phyloP scores from a whole-genome alignment of 768 basidiomycete species.

The Russula abietina region DNA sequence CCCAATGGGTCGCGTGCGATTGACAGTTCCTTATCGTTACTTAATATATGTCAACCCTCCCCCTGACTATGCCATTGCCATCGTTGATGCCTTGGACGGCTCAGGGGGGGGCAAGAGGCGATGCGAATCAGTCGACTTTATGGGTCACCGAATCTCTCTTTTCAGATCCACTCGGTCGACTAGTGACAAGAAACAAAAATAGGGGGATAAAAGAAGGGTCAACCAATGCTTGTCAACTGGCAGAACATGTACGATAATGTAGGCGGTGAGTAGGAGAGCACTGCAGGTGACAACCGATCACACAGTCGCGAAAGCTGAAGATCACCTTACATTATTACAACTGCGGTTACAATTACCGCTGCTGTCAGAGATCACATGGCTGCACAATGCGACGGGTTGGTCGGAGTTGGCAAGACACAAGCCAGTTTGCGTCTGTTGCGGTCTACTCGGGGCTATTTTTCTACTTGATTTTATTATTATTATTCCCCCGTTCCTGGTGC shows the following conservation, averaged over 20 bases:
- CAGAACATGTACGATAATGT: too few relatives aligned
- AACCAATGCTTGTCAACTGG: neutral
- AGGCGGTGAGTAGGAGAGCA: too few relatives aligned
- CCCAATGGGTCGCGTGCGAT: constrained; percentile 6
- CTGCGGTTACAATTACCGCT: neutral
- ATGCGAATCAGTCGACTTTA: neutral
- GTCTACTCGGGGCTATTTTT: neutral
- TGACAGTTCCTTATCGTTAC: constrained; percentile 6
- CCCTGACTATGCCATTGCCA: constrained; percentile 18
- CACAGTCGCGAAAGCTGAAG: constrained; percentile 17
- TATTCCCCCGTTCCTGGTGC: constrained; percentile 19
- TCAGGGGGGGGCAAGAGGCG: constrained; percentile 2
- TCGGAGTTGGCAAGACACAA: neutral
- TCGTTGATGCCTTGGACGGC: constrained; percentile 3
- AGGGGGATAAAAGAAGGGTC: neutral
- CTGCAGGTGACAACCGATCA: too few relatives aligned
- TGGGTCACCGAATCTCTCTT: neutral
- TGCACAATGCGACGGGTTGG: neutral
- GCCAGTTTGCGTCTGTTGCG: neutral
- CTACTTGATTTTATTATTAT: neutral
- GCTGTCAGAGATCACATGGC: neutral
- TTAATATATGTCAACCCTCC: neutral
- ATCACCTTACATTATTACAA: neutral
- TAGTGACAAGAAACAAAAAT: neutral
- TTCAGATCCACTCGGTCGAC: neutral